Base-by-base conservation (phyloP, 129 eudicot species). In the Ambrosia artemisiifolia region DNA sequence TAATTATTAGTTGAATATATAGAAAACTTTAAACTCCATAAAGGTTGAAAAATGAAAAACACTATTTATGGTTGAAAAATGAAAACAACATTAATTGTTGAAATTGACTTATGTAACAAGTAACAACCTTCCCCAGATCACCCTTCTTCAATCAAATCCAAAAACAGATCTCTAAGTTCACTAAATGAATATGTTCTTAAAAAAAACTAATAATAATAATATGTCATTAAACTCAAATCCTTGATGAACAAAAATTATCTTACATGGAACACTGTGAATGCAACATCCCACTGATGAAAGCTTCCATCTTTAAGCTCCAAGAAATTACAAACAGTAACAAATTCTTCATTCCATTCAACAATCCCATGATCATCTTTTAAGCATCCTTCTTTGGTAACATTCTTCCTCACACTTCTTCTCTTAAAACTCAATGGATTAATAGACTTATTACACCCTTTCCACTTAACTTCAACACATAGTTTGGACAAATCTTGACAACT, bases 221-320 rank as follows among this genome's bases (percentile, higher is more conserved):
- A 38, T 71, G n/a, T n/a, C 9, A 19, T 11, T 51, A 11, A 49
- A 0, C 14, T 44, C 49, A 44, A 44, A 44, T 44, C 49, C n/a
- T n/a, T n/a, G n/a, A n/a, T n/a, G n/a, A n/a, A n/a, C n/a, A n/a
- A n/a, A 8, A 76, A 18, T 56, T 67, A 34, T 47, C 92, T 84
- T 84, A 87, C 92, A 59, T 84, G 70, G 57, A 84, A 79, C 71
- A 87, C 84, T 61, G 75, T 82, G 78, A 87, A 84, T 30, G 79
- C 70, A 67, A 87, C 94, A 56, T 87, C 85, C 89, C 89, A 87
- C 18, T 79, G 87, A 87, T 77, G 83, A 82, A 81, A 87, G 18
- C 72, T 64, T 56, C 89, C 93, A 65, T 84, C 89, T 55, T 82
- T 87, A 20, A 76, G 11, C 35, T 67, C 82, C 18, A 77, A 70